phyloP scores from a whole-genome alignment of 208 protist genomes.

The Acanthamoeba royreba region DNA sequence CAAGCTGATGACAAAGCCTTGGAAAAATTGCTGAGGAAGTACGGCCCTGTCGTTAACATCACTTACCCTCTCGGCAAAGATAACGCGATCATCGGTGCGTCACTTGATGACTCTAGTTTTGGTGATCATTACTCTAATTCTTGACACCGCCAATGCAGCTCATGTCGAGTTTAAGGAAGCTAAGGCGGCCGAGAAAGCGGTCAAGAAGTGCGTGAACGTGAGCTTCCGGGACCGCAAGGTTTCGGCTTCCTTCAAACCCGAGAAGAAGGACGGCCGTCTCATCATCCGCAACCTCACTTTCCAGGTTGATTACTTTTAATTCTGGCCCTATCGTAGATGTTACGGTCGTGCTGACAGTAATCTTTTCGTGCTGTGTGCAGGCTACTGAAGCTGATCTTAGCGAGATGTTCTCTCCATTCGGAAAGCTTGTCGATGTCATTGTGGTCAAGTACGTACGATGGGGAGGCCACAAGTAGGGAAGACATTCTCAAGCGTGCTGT shows the following conservation, averaged over 20 bases:
- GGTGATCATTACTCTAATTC: not conserved
- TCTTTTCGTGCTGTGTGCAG: not conserved
- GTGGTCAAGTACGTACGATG: not conserved
- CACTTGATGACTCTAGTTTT: not conserved
- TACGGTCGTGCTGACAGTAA: not conserved
- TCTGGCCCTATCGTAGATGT: not conserved
- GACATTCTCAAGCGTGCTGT: too few species aligned
- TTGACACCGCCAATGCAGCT: not conserved
- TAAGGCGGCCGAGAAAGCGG: not conserved
- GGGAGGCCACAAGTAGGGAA: too few species aligned
- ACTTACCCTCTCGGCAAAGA: not conserved
- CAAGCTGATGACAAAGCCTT: not conserved
- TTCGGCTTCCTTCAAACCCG: not conserved
- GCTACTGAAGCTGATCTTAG: not conserved
- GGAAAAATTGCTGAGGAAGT: not conserved
- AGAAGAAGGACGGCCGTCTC: not conserved
- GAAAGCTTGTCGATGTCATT: not conserved
- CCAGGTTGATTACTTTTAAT: not conserved
- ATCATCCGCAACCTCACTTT: conserved; percentile 10
- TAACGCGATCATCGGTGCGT: not conserved
- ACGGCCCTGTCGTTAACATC: not conserved
- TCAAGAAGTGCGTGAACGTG: not conserved
- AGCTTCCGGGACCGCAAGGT: not conserved
- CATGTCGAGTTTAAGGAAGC: not conserved
- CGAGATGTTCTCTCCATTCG: not conserved